These are phyloP conservation scores for Astrothelium subdiscretum DNA, from an alignment of 495 filamentous ascomycete species.

Conservation along the genomic window DNA sequence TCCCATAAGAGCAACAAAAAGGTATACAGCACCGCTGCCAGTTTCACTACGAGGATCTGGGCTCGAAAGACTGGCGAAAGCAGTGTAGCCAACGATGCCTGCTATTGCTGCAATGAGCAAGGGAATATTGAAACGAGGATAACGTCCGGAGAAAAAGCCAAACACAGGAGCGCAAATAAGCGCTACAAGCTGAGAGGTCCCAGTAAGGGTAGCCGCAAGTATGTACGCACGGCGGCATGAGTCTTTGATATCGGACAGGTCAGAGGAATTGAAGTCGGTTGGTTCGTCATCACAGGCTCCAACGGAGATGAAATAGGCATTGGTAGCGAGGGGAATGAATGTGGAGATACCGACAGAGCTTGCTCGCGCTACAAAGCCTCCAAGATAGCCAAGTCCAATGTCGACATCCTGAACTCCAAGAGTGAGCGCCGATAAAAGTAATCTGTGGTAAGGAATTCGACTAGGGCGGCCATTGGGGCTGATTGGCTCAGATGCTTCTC, in stretches of 20 bases:
- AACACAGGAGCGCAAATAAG: slow-evolving; percentile 77
- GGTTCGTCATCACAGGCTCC: slow-evolving; percentile 59
- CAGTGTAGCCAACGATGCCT: slow-evolving; percentile 64
- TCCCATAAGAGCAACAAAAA: slow-evolving; percentile 69
- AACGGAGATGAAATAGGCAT: slow-evolving; percentile 73
- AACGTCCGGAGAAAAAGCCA: slow-evolving; percentile 60
- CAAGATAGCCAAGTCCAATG: slow-evolving; percentile 80
- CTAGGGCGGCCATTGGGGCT: neutral
- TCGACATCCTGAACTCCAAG: slow-evolving; percentile 55
- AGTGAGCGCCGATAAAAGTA: neutral
- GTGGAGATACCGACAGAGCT: slow-evolving; percentile 92
- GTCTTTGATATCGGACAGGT: slow-evolving; percentile 54
- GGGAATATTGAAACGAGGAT: slow-evolving; percentile 54
- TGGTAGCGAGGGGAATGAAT: slow-evolving; percentile 86
- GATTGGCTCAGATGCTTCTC: neutral
- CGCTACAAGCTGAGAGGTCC: slow-evolving; percentile 75
- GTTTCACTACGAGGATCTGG: slow-evolving; percentile 55
- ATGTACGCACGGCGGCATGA: slow-evolving; percentile 77
- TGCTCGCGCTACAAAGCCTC: slow-evolving; percentile 88
- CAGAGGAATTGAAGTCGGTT: slow-evolving; percentile 22
- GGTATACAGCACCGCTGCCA: slow-evolving; percentile 54
- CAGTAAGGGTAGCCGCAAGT: slow-evolving; percentile 72
- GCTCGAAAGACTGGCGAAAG: slow-evolving; percentile 56
- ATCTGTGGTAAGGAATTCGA: neutral
- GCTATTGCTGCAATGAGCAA: slow-evolving; percentile 57